Conservation (phyloP, 352 stramenopile genomes). For the Pythium periplocum region DNA sequence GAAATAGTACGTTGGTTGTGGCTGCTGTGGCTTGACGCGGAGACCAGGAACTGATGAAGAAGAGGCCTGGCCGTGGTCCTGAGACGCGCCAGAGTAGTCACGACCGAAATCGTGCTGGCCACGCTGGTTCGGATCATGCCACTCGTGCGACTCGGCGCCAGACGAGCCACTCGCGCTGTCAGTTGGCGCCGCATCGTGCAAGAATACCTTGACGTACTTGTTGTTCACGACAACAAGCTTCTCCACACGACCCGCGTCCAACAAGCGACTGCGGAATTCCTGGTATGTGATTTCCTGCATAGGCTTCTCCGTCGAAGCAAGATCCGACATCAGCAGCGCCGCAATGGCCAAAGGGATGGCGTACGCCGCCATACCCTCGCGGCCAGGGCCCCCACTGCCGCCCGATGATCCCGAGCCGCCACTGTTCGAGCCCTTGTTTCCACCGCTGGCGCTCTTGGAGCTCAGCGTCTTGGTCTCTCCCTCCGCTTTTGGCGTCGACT, state of each 20-base stretch:
- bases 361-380: constrained; percentile 67
- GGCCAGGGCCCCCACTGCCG: constrained; percentile 25
- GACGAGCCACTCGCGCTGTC: not conserved
- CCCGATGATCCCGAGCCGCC: constrained; percentile 23
- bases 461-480: constrained; percentile 66
- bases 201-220: constrained; percentile 86
- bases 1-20: constrained; percentile 87
- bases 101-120: constrained; percentile 22
- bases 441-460: constrained; percentile 42
- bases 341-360: constrained; percentile 67
- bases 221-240: constrained; percentile 91
- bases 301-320: constrained; percentile 68
- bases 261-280: constrained; percentile 85
- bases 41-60: constrained; percentile 5
- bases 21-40: constrained; percentile 19
- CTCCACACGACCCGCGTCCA: constrained; percentile 83
- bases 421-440: constrained; percentile 27
- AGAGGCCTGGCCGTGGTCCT: constrained; percentile 16
- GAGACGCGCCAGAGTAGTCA: constrained; percentile 3
- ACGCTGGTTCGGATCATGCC: constrained; percentile 36
- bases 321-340: constrained; percentile 67
- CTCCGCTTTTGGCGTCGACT: constrained; percentile 40
- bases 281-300: constrained; percentile 91
- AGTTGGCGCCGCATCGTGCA: constrained; percentile 39
- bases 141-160: constrained; percentile 25